Evolutionary conservation across 2,329 filamentous ascomycete genomes (phyloP), one percentile per base, ranked within the genome.

Genomic region (Ceratocystis albifundus): DNA sequence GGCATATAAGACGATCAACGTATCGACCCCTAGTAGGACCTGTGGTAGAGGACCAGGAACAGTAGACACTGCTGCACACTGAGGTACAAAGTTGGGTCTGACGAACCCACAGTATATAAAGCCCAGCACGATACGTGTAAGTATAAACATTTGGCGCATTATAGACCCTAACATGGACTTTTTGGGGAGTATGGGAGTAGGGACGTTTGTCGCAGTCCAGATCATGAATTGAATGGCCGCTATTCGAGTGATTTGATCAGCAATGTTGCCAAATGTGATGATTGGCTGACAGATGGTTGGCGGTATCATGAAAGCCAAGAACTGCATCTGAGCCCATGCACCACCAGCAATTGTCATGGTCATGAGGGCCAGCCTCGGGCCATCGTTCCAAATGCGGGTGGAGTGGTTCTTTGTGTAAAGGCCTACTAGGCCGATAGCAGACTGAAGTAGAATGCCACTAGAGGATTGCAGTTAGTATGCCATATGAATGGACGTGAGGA

Each of bases 361-460:
- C 71, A 79, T 75, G 81, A 85, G 82, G 81, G 79, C 82, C 82
- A 85, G 82, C 82, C 82, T 84, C 81, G 80, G 78, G 76, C 81
- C 80, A 75, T 84, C 80, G 74, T 80, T 78, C 72, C 82, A 77
- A 68, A 82, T 73, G 50, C 78, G 74, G 68, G 76, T 77, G 72
- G 78, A 76, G 76, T 81, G 76, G 70, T 78, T 77, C 71, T 75
- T 80, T 69, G 75, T 70, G 69, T 77, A 75, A 68, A 77, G 74
- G 70, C 80, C 75, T 73, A 80, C 74, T 69, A 79, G 74, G 63
- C 78, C 76, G 57, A 76, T 76, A 62, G 78, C 76, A 36, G 81
- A 79, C 65, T 80, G 79, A 71, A 80, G 80, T 70, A 82, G 76
- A 66, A 84, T 76, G 82, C 77, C 69, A 82, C 82, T 81, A 84